Evolutionary conservation across 768 basidiomycete species (phyloP).

Genomic region (Gautieria morchelliformis): DNA sequence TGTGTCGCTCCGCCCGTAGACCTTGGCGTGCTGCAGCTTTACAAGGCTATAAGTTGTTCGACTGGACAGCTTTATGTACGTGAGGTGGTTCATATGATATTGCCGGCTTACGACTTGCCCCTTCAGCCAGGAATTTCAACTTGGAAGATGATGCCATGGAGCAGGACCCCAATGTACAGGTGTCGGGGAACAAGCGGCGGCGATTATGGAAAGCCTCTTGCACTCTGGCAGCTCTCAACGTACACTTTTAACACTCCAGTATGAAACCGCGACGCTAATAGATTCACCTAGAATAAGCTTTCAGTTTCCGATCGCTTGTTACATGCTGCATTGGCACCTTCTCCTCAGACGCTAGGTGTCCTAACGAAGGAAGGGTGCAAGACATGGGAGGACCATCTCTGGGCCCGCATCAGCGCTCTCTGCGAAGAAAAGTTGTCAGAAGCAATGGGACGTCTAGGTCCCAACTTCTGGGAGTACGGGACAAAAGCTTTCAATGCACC

Average conservation of each 20-base stretch:
- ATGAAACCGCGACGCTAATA: not conserved
- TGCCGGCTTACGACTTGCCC: not conserved
- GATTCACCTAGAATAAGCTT: constrained; percentile 36
- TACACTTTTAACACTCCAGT: constrained; percentile 26
- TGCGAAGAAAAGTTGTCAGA: constrained; percentile 73
- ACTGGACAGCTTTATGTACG: constrained; percentile 65
- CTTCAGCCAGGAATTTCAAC: constrained; percentile 36
- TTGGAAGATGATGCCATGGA: constrained; percentile 37
- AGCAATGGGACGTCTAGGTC: constrained; percentile 53
- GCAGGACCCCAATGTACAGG: constrained; percentile 32
- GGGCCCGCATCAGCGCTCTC: constrained; percentile 77
- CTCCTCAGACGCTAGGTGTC: constrained; percentile 49
- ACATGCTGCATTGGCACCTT: constrained; percentile 79
- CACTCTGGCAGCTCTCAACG: constrained; percentile 67
- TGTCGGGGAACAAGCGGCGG: constrained; percentile 64
- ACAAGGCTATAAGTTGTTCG: constrained; percentile 70
- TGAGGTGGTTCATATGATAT: constrained; percentile 5
- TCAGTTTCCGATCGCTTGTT: constrained; percentile 71
- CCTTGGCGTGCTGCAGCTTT: constrained; percentile 91
- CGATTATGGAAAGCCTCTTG: constrained; percentile 86
- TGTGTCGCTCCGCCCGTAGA: constrained; percentile 75
- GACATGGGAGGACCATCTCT: constrained; percentile 93
- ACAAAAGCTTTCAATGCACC: constrained; percentile 23
- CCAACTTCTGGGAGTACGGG: constrained; percentile 68
- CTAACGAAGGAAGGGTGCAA: constrained; percentile 63